phyloP scores from a whole-genome alignment of 805 yeast genomes.

The Yamadazyma ubonensis region DNA sequence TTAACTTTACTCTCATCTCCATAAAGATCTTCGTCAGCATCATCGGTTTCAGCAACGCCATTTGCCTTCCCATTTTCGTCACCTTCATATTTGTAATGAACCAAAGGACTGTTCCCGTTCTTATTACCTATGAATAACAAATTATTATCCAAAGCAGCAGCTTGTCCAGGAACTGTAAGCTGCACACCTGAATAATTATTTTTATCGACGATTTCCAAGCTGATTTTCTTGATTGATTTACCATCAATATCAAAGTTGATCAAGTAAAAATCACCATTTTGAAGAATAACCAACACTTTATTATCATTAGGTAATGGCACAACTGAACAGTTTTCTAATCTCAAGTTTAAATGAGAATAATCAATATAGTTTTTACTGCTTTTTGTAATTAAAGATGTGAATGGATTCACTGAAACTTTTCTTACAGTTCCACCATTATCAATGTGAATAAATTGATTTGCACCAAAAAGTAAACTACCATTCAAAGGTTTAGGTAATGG shows the following conservation, averaged over 20 bases:
- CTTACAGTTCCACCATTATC: slow-evolving; percentile 72
- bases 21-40: slow-evolving; percentile 47
- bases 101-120: slow-evolving; percentile 57
- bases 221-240: slow-evolving; percentile 36
- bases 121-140: slow-evolving; percentile 58
- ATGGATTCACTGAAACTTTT: slow-evolving; percentile 63
- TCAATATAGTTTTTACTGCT: slow-evolving; percentile 42
- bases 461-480: slow-evolving; percentile 70
- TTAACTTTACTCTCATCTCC: slow-evolving; percentile 32
- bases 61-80: slow-evolving; percentile 9
- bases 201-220: slow-evolving; percentile 28
- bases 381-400: slow-evolving; percentile 38
- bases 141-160: slow-evolving; percentile 41
- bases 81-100: slow-evolving; percentile 38
- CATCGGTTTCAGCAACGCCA: slow-evolving; percentile 30
- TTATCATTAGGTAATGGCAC: slow-evolving; percentile 36
- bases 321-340: slow-evolving; percentile 52
- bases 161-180: slow-evolving; percentile 40
- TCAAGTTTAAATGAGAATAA: slow-evolving; percentile 49
- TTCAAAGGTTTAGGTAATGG: slow-evolving; percentile 66
- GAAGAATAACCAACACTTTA: slow-evolving; percentile 31
- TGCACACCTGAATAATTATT: slow-evolving; percentile 29
- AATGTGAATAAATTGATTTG: slow-evolving; percentile 73
- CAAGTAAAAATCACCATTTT: slow-evolving; percentile 33
- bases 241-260: slow-evolving; percentile 43